Conservation (phyloP, 31 red algal genomes). For the Endocladia muricata region DNA sequence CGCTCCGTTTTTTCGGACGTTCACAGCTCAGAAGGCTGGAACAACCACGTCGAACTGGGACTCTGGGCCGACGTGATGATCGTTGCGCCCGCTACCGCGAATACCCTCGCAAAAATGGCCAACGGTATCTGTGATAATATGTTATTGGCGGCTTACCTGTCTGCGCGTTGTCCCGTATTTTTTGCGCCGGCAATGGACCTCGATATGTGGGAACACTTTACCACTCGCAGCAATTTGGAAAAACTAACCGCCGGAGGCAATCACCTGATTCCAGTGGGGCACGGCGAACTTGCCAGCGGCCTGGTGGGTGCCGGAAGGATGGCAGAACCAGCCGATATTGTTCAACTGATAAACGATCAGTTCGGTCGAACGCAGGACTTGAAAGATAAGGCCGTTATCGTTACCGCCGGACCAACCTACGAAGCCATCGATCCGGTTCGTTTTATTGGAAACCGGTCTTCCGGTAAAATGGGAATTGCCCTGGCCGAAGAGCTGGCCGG, state of each 20-base stretch:
- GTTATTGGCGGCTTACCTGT: conserved; percentile 46
- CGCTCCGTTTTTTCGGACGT: conserved; percentile 25
- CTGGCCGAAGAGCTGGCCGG: not conserved
- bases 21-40: conserved; percentile 51
- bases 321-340: too few species aligned
- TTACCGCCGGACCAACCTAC: conserved; percentile 1
- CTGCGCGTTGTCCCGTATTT: conserved; percentile 64
- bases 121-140: conserved; percentile 83
- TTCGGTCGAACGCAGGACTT: too few species aligned
- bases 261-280: conserved; percentile 28
- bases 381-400: not conserved
- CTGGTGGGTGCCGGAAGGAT: conserved; percentile 64
- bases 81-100: conserved; percentile 81
- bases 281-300: conserved; percentile 64
- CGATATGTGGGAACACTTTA: conserved; percentile 67
- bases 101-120: conserved; percentile 89
- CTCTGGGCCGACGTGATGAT: conserved; percentile 79
- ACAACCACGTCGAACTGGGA: conserved; percentile 71
- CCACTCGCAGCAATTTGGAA: conserved; percentile 35
- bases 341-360: too few species aligned
- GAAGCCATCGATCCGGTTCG: not conserved
- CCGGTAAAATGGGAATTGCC: not conserved
- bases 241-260: conserved; percentile 11
- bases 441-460: not conserved
- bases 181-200: conserved; percentile 97